These are phyloP conservation scores for Chlamydomonas applanata DNA, from an alignment of 139 green algal species.

Conservation along the genomic window DNA sequence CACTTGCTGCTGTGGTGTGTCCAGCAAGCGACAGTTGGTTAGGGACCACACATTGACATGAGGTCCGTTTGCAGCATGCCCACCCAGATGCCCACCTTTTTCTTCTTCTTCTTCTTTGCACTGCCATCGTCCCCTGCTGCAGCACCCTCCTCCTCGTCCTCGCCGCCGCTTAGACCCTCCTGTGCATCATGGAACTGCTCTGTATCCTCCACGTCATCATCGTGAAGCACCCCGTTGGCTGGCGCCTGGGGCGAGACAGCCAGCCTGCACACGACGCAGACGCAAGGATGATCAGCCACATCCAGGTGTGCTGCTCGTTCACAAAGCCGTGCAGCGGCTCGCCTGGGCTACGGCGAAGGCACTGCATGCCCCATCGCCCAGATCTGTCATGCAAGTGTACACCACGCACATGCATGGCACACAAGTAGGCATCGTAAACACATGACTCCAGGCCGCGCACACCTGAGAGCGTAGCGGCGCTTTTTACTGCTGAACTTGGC, in stretches of 20 bases:
- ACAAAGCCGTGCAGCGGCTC: no score
- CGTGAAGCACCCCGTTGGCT: not conserved
- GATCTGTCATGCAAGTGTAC: not conserved
- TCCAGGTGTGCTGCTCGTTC: no score
- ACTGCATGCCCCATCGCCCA: not conserved
- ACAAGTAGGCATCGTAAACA: not conserved
- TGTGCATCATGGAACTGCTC: not conserved
- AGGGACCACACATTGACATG: no score
- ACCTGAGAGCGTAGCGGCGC: constrained; percentile 13
- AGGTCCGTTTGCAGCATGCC: no score
- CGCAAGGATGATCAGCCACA: no score
- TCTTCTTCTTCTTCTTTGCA: constrained; percentile 48
- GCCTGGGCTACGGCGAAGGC: no score
- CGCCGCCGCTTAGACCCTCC: constrained; percentile 13
- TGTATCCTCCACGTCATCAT: not conserved
- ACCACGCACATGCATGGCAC: not conserved
- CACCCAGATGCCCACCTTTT: constrained; percentile 17
- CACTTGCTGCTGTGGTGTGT: no score
- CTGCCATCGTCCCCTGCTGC: not conserved
- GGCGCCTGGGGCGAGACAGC: not conserved
- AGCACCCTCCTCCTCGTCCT: constrained; percentile 6
- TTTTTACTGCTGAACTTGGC: constrained; percentile 25
- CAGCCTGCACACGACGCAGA: not conserved
- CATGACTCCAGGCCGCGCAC: not conserved
- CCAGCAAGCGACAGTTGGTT: no score